Percentiles rank a stretch among this genome's conserved stretches.
Evolutionary conservation across 2,329 filamentous ascomycete species (phyloP).

Genomic region (Trichoderma endophyticum): DNA sequence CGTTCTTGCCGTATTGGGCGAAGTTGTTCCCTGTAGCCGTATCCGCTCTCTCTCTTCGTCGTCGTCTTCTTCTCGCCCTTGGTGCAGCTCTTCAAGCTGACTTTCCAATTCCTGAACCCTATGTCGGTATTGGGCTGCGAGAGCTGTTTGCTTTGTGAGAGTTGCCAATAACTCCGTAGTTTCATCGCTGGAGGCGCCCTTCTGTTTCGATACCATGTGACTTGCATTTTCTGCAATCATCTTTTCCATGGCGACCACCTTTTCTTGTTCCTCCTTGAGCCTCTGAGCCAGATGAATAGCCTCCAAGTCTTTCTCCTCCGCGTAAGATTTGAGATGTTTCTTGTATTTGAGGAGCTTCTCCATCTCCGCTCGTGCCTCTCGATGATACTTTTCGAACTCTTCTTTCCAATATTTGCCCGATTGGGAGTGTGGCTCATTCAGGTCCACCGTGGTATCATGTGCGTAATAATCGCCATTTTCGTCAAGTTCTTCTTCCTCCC

Average conservation of each 20-base stretch:
- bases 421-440: constrained; percentile 70
- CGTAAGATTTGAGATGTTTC: constrained; percentile 73
- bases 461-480: constrained; percentile 36
- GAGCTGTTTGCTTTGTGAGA: constrained; percentile 54
- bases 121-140: constrained; percentile 56
- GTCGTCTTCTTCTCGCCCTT: constrained; percentile 35
- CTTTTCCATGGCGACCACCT: constrained; percentile 61
- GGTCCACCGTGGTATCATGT: constrained; percentile 64
- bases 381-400: constrained; percentile 70
- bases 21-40: constrained; percentile 39
- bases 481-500: constrained; percentile 56
- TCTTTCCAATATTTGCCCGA: constrained; percentile 79
- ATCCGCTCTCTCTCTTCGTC: constrained; percentile 19
- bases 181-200: constrained; percentile 39
- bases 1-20: constrained; percentile 50
- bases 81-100: constrained; percentile 42
- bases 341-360: constrained; percentile 77
- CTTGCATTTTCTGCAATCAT: constrained; percentile 58
- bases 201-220: constrained; percentile 44
- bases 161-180: constrained; percentile 50
- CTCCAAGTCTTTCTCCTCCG: constrained; percentile 72
- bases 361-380: constrained; percentile 69
- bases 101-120: constrained; percentile 58
- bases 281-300: constrained; percentile 62
- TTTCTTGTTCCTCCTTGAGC: constrained; percentile 65